These are phyloP conservation scores for Lyophyllum atratum DNA, from an alignment of 768 basidiomycete genomes.

Conservation along the genomic window DNA sequence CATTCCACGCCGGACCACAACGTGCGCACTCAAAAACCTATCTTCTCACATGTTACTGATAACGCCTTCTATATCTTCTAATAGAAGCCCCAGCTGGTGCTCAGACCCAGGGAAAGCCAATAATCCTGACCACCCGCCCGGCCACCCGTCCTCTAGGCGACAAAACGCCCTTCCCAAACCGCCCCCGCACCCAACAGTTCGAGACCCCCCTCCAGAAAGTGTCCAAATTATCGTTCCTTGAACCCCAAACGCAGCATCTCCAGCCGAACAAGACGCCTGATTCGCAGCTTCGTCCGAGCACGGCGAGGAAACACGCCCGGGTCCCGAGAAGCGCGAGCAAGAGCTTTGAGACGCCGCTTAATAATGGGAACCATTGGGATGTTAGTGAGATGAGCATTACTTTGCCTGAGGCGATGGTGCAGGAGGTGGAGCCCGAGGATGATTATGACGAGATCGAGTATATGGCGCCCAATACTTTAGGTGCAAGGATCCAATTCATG, in stretches of 20 bases:
- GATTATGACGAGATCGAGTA: slow-evolving; percentile 54
- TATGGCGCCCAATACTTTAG: slow-evolving; percentile 48
- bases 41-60: neutral
- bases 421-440: slow-evolving; percentile 30
- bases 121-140: slow-evolving; percentile 21
- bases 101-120: slow-evolving; percentile 25
- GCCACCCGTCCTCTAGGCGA: slow-evolving; percentile 59
- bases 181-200: slow-evolving; percentile 33
- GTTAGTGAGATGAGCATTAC: slow-evolving; percentile 54
- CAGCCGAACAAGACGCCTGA: slow-evolving; percentile 34
- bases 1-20: slow-evolving; percentile 34
- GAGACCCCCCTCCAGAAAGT: slow-evolving; percentile 36
- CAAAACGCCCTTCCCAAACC: slow-evolving; percentile 79
- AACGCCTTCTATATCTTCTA: neutral
- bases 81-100: slow-evolving; percentile 18
- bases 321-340: slow-evolving; percentile 51
- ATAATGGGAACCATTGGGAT: slow-evolving; percentile 75
- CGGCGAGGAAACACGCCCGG: slow-evolving; percentile 63
- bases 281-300: slow-evolving; percentile 62
- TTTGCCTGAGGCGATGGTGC: slow-evolving; percentile 27
- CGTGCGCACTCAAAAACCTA: slow-evolving; percentile 24
- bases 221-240: slow-evolving; percentile 31
- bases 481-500: slow-evolving; percentile 22
- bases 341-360: slow-evolving; percentile 66
- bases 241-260: slow-evolving; percentile 16